These are phyloP conservation scores for Colletotrichum sp. DNA, from an alignment of 2,329 filamentous ascomycete genomes.

Conservation along the genomic window DNA sequence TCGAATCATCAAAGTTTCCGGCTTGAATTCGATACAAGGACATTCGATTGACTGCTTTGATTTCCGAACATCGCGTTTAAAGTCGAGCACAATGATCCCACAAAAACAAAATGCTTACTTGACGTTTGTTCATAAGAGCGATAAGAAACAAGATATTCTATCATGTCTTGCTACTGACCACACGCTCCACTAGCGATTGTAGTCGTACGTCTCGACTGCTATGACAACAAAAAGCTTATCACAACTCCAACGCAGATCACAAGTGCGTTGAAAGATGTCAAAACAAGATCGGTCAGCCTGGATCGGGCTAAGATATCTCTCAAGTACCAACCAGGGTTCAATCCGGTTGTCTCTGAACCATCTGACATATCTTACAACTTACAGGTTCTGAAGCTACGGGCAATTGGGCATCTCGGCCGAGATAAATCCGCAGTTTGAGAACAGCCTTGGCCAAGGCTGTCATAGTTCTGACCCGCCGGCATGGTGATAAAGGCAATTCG, in stretches of 20 bases:
- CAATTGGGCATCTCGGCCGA: not conserved
- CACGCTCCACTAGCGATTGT: not conserved
- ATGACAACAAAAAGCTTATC: not conserved
- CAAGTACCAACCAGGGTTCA: not conserved
- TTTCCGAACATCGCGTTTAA: not conserved
- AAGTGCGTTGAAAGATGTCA: not conserved
- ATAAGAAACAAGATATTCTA: not conserved
- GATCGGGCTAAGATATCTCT: not conserved
- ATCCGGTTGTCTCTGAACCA: not conserved
- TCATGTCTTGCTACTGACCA: not conserved
- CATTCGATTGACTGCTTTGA: not conserved
- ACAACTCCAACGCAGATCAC: not conserved
- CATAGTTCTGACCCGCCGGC: not conserved
- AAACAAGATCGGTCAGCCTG: not conserved
- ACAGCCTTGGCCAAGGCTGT: not conserved
- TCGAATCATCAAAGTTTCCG: not conserved
- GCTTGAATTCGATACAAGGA: not conserved
- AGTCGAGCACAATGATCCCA: not conserved
- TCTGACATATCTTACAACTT: not conserved
- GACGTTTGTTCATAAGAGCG: too few species aligned
- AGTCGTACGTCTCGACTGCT: not conserved
- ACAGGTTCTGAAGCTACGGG: not conserved
- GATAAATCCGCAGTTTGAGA: not conserved
- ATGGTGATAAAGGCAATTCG: not conserved
- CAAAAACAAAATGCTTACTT: too few species aligned